Base-by-base conservation (phyloP, 306 rosid species). In the Casuarina glauca region DNA sequence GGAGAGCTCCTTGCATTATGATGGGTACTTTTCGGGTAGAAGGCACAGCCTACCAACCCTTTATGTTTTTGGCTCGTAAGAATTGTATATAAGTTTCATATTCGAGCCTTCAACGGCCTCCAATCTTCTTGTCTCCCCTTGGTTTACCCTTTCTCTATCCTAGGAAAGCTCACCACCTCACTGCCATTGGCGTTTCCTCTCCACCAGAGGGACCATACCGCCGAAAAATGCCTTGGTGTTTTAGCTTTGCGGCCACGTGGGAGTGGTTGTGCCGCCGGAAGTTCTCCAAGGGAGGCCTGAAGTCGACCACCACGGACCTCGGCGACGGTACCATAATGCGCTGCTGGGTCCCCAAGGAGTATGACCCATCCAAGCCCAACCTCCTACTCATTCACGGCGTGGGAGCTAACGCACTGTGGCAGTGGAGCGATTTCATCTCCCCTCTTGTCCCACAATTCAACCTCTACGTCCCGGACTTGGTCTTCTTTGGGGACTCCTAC, bases 401-500 rank as follows among this genome's bases (percentile, higher is more conserved):
- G 68, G 98, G 97, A 1, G 97, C 96, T 77, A 94, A 90, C 89
- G 97, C 97, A 77, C 86, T 90, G 97, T 94, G 98, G 98, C 98
- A 94, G 78, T 90, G 95, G 97, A 89, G 82, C 77, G 80, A 79
- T 4, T 85, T 89, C 88, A 10, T 92, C 42, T 69, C 95, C 3
- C 88, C 90, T 0, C 91, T 94, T 67, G 69, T 76, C 13, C 13
- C 46, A 36, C 89, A 85, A 61, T 94, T 94, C 97, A 94, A 94
- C 82, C 81, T 94, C 82, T 94, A 87, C 76, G 87, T 94, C 49
- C 98, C 98, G 0, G 98, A 94, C 88, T 85, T 94, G 74, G 66
- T 94, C 52, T 94, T 90, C 82, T 94, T 89, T 86, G 98, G 98
- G 0, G 93, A 88, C 7, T 92, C 98, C 52, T 52, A 70, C 91